Evolutionary conservation across 768 basidiomycete species (phyloP).

Genomic region (Termitomyces sp.): DNA sequence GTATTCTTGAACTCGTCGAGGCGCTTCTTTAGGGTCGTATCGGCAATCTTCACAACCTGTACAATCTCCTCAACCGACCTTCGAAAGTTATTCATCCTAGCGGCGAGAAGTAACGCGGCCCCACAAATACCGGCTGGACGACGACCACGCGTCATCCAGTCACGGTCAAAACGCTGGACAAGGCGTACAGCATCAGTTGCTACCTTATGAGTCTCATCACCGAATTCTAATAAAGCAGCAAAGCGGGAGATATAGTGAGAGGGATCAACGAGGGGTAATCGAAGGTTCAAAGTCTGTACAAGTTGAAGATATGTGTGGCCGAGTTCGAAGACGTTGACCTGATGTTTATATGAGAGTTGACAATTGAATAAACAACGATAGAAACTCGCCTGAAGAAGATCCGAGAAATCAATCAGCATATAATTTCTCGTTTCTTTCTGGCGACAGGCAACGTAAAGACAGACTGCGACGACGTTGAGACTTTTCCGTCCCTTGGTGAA

Average conservation of each 20-base stretch:
- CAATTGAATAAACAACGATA: not conserved
- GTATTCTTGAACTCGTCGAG: conserved; percentile 94
- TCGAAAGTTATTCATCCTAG: conserved; percentile 97
- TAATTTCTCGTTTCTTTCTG: conserved; percentile 87
- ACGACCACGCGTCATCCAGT: conserved; percentile 96
- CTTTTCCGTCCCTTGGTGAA: conserved; percentile 93
- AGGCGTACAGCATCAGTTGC: conserved; percentile 92
- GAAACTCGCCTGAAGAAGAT: conserved; percentile 70
- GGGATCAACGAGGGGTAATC: conserved; percentile 87
- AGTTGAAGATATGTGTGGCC: conserved; percentile 95
- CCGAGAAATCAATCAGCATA: conserved; percentile 99
- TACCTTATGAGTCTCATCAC: conserved; percentile 87
- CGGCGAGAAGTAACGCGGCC: conserved; percentile 89
- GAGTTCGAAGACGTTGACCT: conserved; percentile 98
- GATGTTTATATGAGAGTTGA: not conserved
- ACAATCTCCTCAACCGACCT: conserved; percentile 93
- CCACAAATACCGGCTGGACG: conserved; percentile 98
- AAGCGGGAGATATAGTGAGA: conserved; percentile 97
- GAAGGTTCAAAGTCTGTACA: conserved; percentile 79
- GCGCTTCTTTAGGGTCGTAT: conserved; percentile 87
- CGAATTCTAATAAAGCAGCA: conserved; percentile 91
- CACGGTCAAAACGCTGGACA: conserved; percentile 87
- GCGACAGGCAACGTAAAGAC: conserved; percentile 90
- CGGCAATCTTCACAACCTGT: conserved; percentile 99
- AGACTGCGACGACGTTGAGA: conserved; percentile 91